Conservation (phyloP, 106 monocot genomes). For the Phalaenopsis equestris region DNA sequence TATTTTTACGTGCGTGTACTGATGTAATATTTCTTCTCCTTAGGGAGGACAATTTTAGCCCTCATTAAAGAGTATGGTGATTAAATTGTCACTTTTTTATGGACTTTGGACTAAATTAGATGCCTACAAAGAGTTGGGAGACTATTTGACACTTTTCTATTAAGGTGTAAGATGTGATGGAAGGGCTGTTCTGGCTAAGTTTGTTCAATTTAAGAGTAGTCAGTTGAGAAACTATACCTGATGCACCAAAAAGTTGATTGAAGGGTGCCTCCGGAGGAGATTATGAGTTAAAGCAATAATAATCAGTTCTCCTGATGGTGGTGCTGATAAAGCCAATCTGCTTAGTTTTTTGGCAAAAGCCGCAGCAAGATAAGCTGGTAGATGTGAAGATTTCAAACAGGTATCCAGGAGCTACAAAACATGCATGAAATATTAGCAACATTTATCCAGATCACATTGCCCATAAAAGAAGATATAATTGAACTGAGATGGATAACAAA, state of each 20-base stretch:
- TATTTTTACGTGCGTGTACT: too few species aligned
- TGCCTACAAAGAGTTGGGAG: too few species aligned
- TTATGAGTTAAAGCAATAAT: slow-evolving; percentile 93
- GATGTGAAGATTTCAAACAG: slow-evolving; percentile 73
- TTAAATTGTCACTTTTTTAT: too few species aligned
- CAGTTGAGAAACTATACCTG: slow-evolving; percentile 30
- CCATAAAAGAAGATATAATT: slow-evolving; percentile 2
- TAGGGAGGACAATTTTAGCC: too few species aligned
- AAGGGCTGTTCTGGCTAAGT: not conserved
- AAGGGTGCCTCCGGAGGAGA: slow-evolving; percentile 86
- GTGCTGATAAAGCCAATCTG: slow-evolving; percentile 76
- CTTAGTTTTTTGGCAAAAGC: slow-evolving; percentile 90
- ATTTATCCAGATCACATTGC: not conserved
- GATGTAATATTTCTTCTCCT: too few species aligned
- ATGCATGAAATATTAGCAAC: not conserved
- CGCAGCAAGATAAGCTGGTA: slow-evolving; percentile 93
- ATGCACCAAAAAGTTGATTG: slow-evolving; percentile 93
- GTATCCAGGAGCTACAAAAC: slow-evolving; percentile 75
- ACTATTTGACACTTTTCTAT: not conserved
- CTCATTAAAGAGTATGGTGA: too few species aligned
- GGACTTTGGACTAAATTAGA: too few species aligned
- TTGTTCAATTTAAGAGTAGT: not conserved
- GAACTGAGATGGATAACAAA: not conserved
- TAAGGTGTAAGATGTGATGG: not conserved
- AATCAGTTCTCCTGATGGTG: slow-evolving; percentile 74